Evolutionary conservation across 768 basidiomycete species (phyloP).

Genomic region (Naematelia encephala): DNA sequence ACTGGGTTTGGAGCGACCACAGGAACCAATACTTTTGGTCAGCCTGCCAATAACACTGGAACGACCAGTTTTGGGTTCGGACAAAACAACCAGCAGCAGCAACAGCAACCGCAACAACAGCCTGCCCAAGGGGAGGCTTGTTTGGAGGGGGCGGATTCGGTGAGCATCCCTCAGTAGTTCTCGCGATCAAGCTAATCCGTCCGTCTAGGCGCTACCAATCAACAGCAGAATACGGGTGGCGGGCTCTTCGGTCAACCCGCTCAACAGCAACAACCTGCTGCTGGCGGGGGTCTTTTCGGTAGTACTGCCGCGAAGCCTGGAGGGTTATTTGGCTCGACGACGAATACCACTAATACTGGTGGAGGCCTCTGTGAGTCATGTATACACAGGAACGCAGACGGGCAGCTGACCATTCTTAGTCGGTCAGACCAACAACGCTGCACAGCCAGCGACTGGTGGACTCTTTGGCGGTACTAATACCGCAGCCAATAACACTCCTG

Average conservation of each 20-base stretch:
- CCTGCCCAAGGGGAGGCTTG: conserved; percentile 6
- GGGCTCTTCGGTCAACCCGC: conserved; percentile 45
- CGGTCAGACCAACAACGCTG: conserved; percentile 21
- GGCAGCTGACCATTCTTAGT: conserved; percentile 11
- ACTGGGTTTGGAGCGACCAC: conserved; percentile 25
- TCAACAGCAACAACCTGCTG: conserved; percentile 26
- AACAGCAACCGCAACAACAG: conserved; percentile 32
- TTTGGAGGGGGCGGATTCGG: conserved; percentile 3
- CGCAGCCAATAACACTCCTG: background rate
- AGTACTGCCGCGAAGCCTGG: conserved; percentile 24
- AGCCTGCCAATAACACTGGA: conserved; percentile 31
- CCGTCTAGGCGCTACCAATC: background rate
- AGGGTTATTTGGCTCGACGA: conserved; percentile 26
- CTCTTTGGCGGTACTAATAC: conserved; percentile 24
- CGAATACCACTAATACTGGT: conserved; percentile 15
- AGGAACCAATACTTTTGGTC: conserved; percentile 39
- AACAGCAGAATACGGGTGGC: conserved; percentile 16
- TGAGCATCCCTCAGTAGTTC: background rate
- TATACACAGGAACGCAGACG: background rate
- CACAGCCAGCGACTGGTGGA: conserved; percentile 28
- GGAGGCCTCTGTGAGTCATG: conserved; percentile 25
- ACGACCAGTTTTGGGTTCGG: conserved; percentile 45
- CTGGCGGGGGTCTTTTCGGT: conserved; percentile 43
- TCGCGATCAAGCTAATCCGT: too few species aligned
- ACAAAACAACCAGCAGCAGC: conserved; percentile 49